These are phyloP conservation scores for Penicillium crustosum DNA, from an alignment of 2,329 filamentous ascomycete genomes.

Conservation along the genomic window DNA sequence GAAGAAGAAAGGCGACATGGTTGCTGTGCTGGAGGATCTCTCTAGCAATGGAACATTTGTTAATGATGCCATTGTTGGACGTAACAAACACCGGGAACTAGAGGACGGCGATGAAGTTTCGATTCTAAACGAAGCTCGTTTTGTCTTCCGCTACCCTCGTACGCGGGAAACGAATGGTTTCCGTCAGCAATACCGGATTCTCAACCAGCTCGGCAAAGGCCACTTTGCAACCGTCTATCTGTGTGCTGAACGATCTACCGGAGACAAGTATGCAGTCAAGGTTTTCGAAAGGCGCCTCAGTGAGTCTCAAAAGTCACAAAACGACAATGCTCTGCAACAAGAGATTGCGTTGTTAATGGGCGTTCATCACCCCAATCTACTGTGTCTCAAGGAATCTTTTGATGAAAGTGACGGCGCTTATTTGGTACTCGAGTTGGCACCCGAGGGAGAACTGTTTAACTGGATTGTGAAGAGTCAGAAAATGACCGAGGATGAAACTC, in stretches of 20 bases:
- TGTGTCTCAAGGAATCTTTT: slow-evolving; percentile 93
- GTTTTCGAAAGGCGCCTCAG: slow-evolving; percentile 84
- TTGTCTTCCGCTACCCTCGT: slow-evolving; percentile 87
- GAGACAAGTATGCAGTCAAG: slow-evolving; percentile 86
- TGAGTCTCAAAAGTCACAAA: slow-evolving; percentile 76
- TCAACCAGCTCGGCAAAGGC: slow-evolving; percentile 86
- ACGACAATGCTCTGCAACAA: slow-evolving; percentile 79
- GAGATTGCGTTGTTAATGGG: slow-evolving; percentile 96
- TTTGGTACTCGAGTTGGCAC: slow-evolving; percentile 82
- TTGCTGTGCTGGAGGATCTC: slow-evolving; percentile 84
- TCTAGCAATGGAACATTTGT: slow-evolving; percentile 97
- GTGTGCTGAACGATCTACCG: slow-evolving; percentile 81
- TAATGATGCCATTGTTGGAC: slow-evolving; percentile 85
- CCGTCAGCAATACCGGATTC: slow-evolving; percentile 78
- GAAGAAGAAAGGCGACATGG: slow-evolving; percentile 56
- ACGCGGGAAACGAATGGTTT: slow-evolving; percentile 74
- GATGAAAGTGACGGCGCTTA: slow-evolving; percentile 89
- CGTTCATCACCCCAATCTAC: slow-evolving; percentile 89
- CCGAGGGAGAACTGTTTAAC: slow-evolving; percentile 95
- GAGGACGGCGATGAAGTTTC: slow-evolving; percentile 89
- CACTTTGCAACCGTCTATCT: slow-evolving; percentile 94
- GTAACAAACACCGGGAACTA: slow-evolving; percentile 86
- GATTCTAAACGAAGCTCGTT: slow-evolving; percentile 79
- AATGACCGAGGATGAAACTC: slow-evolving; percentile 76
- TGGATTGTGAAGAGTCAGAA: slow-evolving; percentile 89